These are phyloP conservation scores for Rhododendron ovatum DNA, from an alignment of 148 eudicot genomes.

Conservation along the genomic window DNA sequence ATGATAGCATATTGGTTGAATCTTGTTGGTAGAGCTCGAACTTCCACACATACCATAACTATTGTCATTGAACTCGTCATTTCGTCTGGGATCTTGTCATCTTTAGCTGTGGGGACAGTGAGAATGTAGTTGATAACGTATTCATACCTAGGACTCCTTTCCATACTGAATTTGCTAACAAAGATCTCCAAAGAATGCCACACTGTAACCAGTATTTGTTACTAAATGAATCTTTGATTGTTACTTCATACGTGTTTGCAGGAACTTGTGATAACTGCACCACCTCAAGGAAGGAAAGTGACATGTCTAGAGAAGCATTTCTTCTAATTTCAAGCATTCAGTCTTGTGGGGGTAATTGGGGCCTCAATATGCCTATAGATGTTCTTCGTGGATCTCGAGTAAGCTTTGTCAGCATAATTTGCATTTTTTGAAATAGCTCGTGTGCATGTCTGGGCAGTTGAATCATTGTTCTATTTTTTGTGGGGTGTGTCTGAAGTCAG, in stretches of 20 bases:
- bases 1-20: neutral
- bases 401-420: conserved; percentile 23
- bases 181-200: neutral
- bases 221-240: neutral
- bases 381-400: conserved; percentile 93
- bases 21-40: neutral
- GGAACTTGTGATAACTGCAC: conserved; percentile 87
- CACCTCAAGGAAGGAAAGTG: conserved; percentile 52
- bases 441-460: neutral
- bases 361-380: conserved; percentile 72
- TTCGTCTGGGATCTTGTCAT: neutral
- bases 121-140: neutral
- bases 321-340: conserved; percentile 67
- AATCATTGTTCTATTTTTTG: neutral
- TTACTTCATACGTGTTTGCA: conserved; percentile 19
- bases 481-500: neutral
- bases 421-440: neutral
- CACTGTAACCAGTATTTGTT: neutral
- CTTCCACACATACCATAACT: neutral
- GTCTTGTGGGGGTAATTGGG: conserved; percentile 71
- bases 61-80: neutral
- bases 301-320: conserved; percentile 75
- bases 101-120: neutral
- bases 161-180: neutral
- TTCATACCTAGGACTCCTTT: neutral